Base-by-base conservation (phyloP, 2,329 filamentous ascomycete species). In the Colletotrichum costaricense region DNA sequence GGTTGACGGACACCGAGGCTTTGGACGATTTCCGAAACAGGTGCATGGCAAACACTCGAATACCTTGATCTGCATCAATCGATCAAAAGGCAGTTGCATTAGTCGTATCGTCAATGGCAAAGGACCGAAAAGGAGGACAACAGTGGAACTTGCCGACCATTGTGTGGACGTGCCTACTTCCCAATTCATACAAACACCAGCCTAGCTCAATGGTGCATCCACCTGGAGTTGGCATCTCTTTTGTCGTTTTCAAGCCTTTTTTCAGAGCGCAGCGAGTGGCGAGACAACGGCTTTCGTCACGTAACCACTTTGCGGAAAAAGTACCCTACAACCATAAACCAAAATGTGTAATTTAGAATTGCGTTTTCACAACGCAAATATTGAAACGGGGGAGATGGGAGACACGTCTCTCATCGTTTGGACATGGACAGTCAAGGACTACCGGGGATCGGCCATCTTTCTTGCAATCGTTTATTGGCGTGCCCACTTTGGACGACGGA, bases 321-420 rank as follows among this genome's bases (percentile, higher is more conserved):
- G 74, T 67, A 73, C 68, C 69, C 68, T 76, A 75, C 76, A 74
- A 64, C 77, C 67, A 67, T 78, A 79, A 80, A 80, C 75, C 74
- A 76, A 81, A 81, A 81, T 81, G 80, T 82, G 77, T 81, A 81
- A 81, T 81, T 72, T 79, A 78, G 75, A 69, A 68, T 57, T 49
- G 71, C 62, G 63, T 57, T 22, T 56, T 52, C 30, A 24, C 63
- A 63, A 60, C 55, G 60, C 69, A 60, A 35, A 59, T 63, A 63
- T 72, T 58, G 71, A 62, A 71, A 71, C 71, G 62, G 65, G 60
- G 68, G 62, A 58, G 55, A 65, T 57, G 63, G 57, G 63, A 46
- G 33, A 24, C 33, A 54, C 30, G 11, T 7, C 8, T 5, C 19
- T 46, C 46, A 24, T 58, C 30, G 63, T 52, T 73, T 68, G 65